Evolutionary conservation across 139 green algal species (phyloP).

Genomic region (Diplosphaera chodatii): DNA sequence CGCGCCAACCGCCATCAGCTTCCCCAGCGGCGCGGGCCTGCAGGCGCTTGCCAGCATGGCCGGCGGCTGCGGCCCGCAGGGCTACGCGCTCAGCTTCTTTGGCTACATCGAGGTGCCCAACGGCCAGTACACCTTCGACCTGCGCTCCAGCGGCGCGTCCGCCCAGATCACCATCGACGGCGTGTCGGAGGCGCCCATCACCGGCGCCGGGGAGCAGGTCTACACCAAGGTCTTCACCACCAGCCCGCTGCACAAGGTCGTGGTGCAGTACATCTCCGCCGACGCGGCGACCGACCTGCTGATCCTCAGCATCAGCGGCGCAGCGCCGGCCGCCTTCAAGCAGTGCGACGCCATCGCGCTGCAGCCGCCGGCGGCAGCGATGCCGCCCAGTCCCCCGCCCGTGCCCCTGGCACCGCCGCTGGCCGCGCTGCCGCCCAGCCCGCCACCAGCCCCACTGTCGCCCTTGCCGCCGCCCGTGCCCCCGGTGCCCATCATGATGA

Average conservation of each 20-base stretch:
- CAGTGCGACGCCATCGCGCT: background rate
- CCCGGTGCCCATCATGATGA: background rate
- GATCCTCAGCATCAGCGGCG: background rate
- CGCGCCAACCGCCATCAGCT: background rate
- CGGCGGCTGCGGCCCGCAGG: background rate
- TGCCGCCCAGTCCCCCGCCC: too few species aligned
- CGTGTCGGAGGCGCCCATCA: background rate
- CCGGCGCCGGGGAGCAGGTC: background rate
- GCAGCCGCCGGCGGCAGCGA: too few species aligned
- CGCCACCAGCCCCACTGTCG: too few species aligned
- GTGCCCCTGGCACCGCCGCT: background rate
- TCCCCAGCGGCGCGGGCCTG: background rate
- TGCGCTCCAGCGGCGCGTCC: background rate
- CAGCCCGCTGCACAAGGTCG: background rate
- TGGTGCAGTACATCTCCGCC: background rate
- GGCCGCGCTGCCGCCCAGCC: background rate
- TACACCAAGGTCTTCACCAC: background rate
- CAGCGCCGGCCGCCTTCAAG: background rate
- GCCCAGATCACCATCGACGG: background rate
- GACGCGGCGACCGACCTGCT: background rate
- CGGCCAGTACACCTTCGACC: background rate
- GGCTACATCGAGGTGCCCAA: background rate
- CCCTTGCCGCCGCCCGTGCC: too few species aligned
- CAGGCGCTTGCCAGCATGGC: background rate
- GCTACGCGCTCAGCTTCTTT: background rate